Conservation (phyloP, 768 basidiomycete species). For the Auricularia heimuer region DNA sequence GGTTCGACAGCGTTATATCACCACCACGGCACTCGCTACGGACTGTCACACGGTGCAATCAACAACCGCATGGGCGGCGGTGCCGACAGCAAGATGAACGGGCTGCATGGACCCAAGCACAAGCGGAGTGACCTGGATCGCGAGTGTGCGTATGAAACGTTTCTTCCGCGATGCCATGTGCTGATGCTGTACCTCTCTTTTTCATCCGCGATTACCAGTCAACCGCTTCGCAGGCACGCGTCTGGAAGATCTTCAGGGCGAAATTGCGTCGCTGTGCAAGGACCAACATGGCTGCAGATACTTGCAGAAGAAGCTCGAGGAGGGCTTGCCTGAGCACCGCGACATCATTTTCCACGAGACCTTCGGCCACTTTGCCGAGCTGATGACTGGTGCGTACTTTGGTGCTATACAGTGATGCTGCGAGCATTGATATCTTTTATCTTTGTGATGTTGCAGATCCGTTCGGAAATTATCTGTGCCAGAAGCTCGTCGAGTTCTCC, state of each 20-base stretch:
- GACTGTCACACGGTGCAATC: constrained; percentile 50
- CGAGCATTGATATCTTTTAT: constrained; percentile 7
- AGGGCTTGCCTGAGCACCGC: constrained; percentile 88
- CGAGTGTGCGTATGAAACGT: constrained; percentile 43
- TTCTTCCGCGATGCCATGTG: neutral
- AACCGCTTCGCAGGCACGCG: constrained; percentile 96
- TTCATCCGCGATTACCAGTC: constrained; percentile 35
- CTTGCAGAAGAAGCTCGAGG: constrained; percentile 97
- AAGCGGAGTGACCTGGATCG: constrained; percentile 90
- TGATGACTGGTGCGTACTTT: constrained; percentile 76
- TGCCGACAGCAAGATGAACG: constrained; percentile 76
- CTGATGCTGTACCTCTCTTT: neutral
- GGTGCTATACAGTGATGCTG: neutral
- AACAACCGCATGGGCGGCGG: constrained; percentile 30
- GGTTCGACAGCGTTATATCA: constrained; percentile 74
- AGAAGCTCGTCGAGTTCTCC: constrained; percentile 93
- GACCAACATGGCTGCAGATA: constrained; percentile 99
- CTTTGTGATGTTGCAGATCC: constrained; percentile 49
- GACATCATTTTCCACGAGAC: constrained; percentile 99
- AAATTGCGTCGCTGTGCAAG: constrained; percentile 90
- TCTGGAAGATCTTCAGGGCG: constrained; percentile 90
- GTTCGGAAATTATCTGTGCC: constrained; percentile 98
- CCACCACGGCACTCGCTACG: constrained; percentile 70
- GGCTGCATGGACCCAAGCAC: constrained; percentile 86
- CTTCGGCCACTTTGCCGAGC: constrained; percentile 91